Conservation (phyloP, 164 flowering plant species). For the Echeveria elegans region DNA sequence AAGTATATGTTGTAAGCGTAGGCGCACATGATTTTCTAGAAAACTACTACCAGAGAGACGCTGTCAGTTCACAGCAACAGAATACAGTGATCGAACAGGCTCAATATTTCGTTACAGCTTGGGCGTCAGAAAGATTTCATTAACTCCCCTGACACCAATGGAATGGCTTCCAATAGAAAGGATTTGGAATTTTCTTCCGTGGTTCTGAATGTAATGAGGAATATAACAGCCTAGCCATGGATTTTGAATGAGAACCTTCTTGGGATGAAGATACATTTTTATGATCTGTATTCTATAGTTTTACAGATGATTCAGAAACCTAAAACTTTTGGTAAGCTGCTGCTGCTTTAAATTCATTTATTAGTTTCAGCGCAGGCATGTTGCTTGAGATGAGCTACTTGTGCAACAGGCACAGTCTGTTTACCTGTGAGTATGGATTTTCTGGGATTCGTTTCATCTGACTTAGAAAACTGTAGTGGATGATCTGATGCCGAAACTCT, state of each 20-base stretch:
- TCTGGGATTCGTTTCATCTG: constrained; percentile 57
- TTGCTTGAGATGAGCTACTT: constrained; percentile 48
- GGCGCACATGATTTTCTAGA: constrained; percentile 62
- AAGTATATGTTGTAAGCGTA: constrained; percentile 34
- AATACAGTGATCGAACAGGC: constrained; percentile 29
- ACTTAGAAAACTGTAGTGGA: constrained; percentile 25
- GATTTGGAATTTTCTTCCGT: constrained; percentile 18
- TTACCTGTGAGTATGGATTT: constrained; percentile 41
- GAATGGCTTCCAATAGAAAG: constrained; percentile 60
- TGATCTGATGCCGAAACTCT: no score
- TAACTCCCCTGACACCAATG: constrained; percentile 47
- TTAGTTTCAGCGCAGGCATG: constrained; percentile 25
- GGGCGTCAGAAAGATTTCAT: constrained; percentile 40
- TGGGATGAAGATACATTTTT: constrained; percentile 25
- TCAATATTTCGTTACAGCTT: constrained; percentile 24
- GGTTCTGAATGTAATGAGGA: constrained; percentile 21
- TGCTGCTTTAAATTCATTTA: no score
- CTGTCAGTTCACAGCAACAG: constrained; percentile 21
- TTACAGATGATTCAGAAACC: constrained; percentile 28
- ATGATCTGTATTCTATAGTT: constrained; percentile 24
- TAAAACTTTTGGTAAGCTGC: constrained; percentile 26
- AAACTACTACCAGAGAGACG: constrained; percentile 31
- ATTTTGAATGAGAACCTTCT: constrained; percentile 30
- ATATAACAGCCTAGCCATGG: constrained; percentile 34
- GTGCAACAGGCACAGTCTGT: constrained; percentile 21